These are phyloP conservation scores for Cladobotryum protrusum DNA, from an alignment of 2,329 filamentous ascomycete genomes.

Conservation along the genomic window DNA sequence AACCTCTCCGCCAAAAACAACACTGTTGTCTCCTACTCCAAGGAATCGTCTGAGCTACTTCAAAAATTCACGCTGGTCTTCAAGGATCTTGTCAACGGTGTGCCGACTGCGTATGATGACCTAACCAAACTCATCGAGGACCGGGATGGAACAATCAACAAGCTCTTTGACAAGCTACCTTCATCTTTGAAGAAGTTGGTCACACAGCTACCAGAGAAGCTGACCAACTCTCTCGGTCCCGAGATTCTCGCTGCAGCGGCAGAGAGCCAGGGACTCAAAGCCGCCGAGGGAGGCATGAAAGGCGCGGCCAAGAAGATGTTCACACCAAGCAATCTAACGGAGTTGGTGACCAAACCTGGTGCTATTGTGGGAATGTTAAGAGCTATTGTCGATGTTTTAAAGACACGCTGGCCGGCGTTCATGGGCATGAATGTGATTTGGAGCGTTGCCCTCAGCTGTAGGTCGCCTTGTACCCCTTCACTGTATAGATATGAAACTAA, in stretches of 20 bases:
- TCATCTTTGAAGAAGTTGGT: conserved; percentile 79
- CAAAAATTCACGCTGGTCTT: conserved; percentile 83
- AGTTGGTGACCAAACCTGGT: conserved; percentile 80
- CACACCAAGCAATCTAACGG: conserved; percentile 65
- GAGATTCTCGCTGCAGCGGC: conserved; percentile 76
- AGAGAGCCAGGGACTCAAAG: conserved; percentile 62
- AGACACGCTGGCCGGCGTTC: conserved; percentile 82
- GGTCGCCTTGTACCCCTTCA: conserved; percentile 26
- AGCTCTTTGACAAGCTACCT: conserved; percentile 63
- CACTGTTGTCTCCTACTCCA: conserved; percentile 75
- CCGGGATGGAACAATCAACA: conserved; percentile 53
- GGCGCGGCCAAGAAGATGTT: conserved; percentile 61
- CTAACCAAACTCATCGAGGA: conserved; percentile 60
- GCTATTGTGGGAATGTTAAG: conserved; percentile 76
- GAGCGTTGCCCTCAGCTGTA: conserved; percentile 82
- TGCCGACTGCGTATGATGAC: conserved; percentile 87
- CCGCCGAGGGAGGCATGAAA: conserved; percentile 51
- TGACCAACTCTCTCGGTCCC: conserved; percentile 69
- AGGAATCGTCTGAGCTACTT: conserved; percentile 75
- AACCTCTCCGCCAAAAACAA: conserved; percentile 82
- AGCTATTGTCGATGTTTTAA: conserved; percentile 85
- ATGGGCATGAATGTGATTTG: conserved; percentile 88
- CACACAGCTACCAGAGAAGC: conserved; percentile 73
- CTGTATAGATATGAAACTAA: no score
- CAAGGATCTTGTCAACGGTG: conserved; percentile 86